Evolutionary conservation across 495 filamentous ascomycete species (phyloP), one percentile per base, ranked within the genome.

Genomic region (Penicillium chermesinum): DNA sequence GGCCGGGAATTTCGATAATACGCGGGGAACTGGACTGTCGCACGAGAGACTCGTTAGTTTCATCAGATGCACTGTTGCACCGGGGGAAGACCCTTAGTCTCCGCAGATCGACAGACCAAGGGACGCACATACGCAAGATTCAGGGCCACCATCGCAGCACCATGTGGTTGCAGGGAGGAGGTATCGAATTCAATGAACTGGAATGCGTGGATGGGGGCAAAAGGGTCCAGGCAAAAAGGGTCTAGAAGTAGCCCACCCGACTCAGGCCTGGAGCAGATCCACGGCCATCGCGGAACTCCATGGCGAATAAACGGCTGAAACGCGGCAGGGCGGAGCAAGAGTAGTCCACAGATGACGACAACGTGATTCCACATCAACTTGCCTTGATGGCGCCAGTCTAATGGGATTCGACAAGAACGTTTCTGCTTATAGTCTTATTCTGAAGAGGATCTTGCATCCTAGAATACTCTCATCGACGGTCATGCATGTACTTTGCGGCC

Each of bases 1-100:
- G 38, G 20, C 33, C 9, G 49, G 41, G 45, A 7, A 25, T 35
- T 15, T 37, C 25, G 44, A 36, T 49, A 35, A 55, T 51, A 52
- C 41, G 33, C 44, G 46, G 46, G 41, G 55, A 49, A 39, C 54
- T 49, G 37, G 27, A 46, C 52, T 58, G 53, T 54, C 25, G 25
- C 53, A 59, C 52, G 20, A 53, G 41, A 25, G 34, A 4, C 27
- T 30, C n/a, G 41, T 55, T 41, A 55, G 46, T 46, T 25, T 19
- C 25, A 30, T 30, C 25, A 30, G 10, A 30, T 47, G 33, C 5
- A 33, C 9, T 39, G 43, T 43, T 17, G 18, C 14, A 43, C n/a
- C 19, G 33, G 22, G 8, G 25, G 17, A 21, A 7, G 10, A n/a
- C 35, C 12, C 14, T 4, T 30, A 30, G 19, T 20, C 37, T 46